These are phyloP conservation scores for Thermoascus crustaceus DNA, from an alignment of 2,329 filamentous ascomycete species.

Conservation along the genomic window DNA sequence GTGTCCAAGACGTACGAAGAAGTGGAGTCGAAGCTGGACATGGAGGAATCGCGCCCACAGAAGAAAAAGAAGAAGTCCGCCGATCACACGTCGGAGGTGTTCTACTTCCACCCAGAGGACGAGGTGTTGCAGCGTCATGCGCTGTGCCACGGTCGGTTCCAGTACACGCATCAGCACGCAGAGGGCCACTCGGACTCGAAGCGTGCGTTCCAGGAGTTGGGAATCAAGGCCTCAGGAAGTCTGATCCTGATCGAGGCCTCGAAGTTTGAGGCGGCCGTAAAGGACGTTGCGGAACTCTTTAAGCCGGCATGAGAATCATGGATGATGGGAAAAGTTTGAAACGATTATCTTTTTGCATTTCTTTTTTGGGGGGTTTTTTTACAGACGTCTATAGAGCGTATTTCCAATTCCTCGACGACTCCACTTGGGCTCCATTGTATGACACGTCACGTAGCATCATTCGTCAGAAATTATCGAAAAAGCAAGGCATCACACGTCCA, in stretches of 20 bases:
- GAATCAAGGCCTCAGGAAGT: slow-evolving; percentile 74
- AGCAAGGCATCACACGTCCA: slow-evolving; percentile 8
- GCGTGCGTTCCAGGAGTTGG: slow-evolving; percentile 87
- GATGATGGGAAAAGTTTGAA: slow-evolving; percentile 11
- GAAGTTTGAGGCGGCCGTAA: slow-evolving; percentile 68
- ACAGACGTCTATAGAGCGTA: no score
- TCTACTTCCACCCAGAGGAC: slow-evolving; percentile 95
- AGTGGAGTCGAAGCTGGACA: slow-evolving; percentile 70
- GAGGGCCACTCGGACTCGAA: slow-evolving; percentile 83
- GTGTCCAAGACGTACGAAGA: slow-evolving; percentile 89
- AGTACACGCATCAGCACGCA: slow-evolving; percentile 68
- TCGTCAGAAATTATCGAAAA: slow-evolving; percentile 1
- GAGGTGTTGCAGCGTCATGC: slow-evolving; percentile 77
- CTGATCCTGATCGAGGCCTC: slow-evolving; percentile 76
- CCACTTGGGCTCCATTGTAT: no score
- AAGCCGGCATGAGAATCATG: slow-evolving; percentile 38
- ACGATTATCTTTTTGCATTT: slow-evolving; percentile 4
- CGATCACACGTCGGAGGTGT: slow-evolving; percentile 49
- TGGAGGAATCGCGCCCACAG: slow-evolving; percentile 52
- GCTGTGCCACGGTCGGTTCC: slow-evolving; percentile 59
- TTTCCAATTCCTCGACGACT: no score
- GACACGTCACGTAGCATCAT: no score
- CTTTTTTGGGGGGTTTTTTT: no score
- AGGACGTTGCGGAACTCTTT: slow-evolving; percentile 68
- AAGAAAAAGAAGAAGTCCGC: slow-evolving; percentile 57